phyloP scores from a whole-genome alignment of 2,329 filamentous ascomycete genomes.

The Orbilia blumenaviensis region DNA sequence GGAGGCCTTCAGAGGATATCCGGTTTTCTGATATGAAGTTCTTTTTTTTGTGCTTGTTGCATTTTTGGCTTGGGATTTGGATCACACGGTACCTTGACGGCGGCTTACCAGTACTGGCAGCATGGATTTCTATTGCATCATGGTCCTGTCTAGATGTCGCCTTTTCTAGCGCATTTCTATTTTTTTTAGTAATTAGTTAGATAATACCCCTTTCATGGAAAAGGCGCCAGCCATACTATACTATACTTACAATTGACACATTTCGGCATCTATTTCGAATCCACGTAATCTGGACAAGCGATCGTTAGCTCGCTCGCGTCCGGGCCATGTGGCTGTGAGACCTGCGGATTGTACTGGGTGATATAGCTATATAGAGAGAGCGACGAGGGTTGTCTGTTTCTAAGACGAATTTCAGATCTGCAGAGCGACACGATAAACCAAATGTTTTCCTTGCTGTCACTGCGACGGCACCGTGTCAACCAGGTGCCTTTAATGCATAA shows the following conservation, averaged over 20 bases:
- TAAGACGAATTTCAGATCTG: background rate
- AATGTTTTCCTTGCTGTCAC: background rate
- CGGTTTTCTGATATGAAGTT: background rate
- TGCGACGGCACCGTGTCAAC: background rate
- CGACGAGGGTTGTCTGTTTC: background rate
- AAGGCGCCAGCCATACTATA: too few relatives aligned
- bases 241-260: too few relatives aligned
- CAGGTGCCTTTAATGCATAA: background rate
- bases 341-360: too few relatives aligned
- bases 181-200: too few relatives aligned
- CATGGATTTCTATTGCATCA: background rate
- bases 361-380: too few relatives aligned
- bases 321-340: too few relatives aligned
- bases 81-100: background rate
- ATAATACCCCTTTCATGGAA: too few relatives aligned
- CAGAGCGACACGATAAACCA: background rate
- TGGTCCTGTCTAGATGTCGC: too few relatives aligned
- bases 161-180: too few relatives aligned
- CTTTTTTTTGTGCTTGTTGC: background rate
- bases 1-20: background rate
- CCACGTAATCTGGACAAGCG: too few relatives aligned
- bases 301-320: too few relatives aligned
- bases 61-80: constrained; percentile 1
- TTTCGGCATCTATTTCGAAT: too few relatives aligned
- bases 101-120: background rate